Evolutionary conservation across 2,329 filamentous ascomycete species (phyloP).

Genomic region (Claviceps pazoutovae): DNA sequence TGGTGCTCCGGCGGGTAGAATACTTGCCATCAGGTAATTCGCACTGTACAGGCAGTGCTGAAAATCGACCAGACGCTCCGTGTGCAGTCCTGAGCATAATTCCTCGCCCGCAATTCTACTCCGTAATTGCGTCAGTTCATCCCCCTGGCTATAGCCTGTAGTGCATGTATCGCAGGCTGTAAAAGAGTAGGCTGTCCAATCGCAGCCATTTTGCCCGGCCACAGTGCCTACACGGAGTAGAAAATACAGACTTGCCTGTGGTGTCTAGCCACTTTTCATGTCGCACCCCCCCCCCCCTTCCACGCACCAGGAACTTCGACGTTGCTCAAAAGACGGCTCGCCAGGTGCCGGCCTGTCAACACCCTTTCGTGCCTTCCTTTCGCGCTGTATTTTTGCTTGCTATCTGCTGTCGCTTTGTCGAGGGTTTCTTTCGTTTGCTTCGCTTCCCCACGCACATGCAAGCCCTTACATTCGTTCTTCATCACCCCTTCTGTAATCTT

Average conservation of each 20-base stretch:
- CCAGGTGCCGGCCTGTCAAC: neutral
- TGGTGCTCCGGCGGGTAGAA: neutral
- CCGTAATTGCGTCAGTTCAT: too few relatives aligned
- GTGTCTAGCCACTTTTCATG: neutral
- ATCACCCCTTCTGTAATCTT: neutral
- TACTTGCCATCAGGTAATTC: too few relatives aligned
- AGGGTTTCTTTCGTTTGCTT: neutral
- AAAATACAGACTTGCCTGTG: neutral
- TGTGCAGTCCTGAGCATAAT: too few relatives aligned
- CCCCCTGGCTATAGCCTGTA: too few relatives aligned
- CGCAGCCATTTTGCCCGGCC: neutral
- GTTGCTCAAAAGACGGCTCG: neutral
- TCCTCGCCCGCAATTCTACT: too few relatives aligned
- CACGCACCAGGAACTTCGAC: neutral
- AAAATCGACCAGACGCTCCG: too few relatives aligned
- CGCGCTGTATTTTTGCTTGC: neutral
- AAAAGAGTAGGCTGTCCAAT: slow-evolving; percentile 1
- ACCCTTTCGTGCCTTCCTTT: neutral
- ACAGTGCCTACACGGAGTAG: neutral
- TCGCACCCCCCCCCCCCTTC: neutral
- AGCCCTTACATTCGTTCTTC: neutral
- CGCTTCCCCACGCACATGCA: neutral
- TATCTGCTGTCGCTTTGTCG: neutral
- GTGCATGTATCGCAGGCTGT: too few relatives aligned
- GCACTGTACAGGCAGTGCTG: neutral